Base-by-base conservation (phyloP, 495 filamentous ascomycete species). In the Aspergillus avenaceus region DNA sequence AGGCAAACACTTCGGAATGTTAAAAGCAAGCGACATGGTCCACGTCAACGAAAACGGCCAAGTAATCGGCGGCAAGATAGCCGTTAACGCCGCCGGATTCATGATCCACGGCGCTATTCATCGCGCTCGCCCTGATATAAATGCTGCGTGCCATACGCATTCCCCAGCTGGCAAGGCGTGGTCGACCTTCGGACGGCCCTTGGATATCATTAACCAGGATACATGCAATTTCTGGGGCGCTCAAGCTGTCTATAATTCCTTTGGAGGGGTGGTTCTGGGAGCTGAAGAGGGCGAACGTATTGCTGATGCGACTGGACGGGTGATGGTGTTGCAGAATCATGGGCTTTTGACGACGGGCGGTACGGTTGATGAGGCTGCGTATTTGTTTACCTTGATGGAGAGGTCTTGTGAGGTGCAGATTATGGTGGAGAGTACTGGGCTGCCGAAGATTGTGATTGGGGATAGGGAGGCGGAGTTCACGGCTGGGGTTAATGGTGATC, bases 341-440 rank as follows among this genome's bases (percentile, higher is more conserved):
- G 78, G 78, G 0, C 59, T 83, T 12, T 55, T 83, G 24, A 80
- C 77, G 0, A 74, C 74, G 2, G 80, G 79, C 1, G 31, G 50
- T 5, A 82, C 78, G 0, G 76, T 81, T 0, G 80, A 82, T 59
- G 80, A 81, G 60, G 79, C 79, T 2, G 77, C 72, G 9, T 81
- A 70, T 56, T 56, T 79, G 11, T 82, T 82, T 48, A 66, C 70
- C 0, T 44, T 77, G 18, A 52, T 80, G 25, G 79, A 81, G 56
- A 66, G 72, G n/a, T 69, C 67, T 21, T 82, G 79, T 60, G 64
- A 63, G 23, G 74, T 77, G 14, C 72, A 82, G 56, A 59, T 80
- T 3, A 54, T 61, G 40, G 72, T 73, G 24, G 79, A 81, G 53
- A 75, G 76, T 9, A 78, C 78, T 14, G 55, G 75, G 1, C 42